Conservation (phyloP, 169 alveolate species). For the Plasmodium ovale region DNA sequence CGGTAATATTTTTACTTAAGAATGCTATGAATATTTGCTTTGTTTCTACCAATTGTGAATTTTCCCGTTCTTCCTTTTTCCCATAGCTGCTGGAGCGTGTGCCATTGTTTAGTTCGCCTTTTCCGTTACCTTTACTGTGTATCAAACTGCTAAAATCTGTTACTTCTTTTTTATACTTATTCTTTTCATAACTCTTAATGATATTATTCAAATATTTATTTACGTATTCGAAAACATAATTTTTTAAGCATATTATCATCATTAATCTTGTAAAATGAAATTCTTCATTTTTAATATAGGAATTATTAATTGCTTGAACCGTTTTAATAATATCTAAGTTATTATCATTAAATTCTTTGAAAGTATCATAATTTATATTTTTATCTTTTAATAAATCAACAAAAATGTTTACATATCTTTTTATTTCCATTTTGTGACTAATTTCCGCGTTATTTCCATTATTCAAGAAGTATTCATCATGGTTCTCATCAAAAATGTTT, state of each 20-base stretch:
- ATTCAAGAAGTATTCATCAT: constrained; percentile 5
- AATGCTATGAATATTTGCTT: constrained; percentile 16
- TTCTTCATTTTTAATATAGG: constrained; percentile 32
- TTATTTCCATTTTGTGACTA: constrained; percentile 33
- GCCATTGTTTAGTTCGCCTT: neutral
- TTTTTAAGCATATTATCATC: constrained; percentile 71
- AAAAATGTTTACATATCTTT: constrained; percentile 44
- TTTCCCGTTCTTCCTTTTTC: neutral
- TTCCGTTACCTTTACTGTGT: constrained; percentile 36
- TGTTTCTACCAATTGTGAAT: neutral
- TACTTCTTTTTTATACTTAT: constrained; percentile 53
- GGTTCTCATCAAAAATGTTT: constrained; percentile 38
- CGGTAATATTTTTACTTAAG: constrained; percentile 52
- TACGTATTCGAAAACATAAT: constrained; percentile 32
- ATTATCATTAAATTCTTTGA: constrained; percentile 13
- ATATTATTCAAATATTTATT: constrained; percentile 32
- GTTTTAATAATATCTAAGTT: constrained; percentile 38
- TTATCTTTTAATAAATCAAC: constrained; percentile 40
- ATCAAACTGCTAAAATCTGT: constrained; percentile 42
- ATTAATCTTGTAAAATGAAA: constrained; percentile 51
- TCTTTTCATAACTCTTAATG: constrained; percentile 30
- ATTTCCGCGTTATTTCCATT: constrained; percentile 3
- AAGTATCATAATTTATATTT: constrained; percentile 35
- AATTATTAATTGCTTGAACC: constrained; percentile 64
- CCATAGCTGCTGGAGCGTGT: neutral